A percentile compares a stretch with the other conserved stretches of the same genome.
phyloP scores from a whole-genome alignment of 2,329 filamentous ascomycete genomes.

The Paramyrothecium sp. region DNA sequence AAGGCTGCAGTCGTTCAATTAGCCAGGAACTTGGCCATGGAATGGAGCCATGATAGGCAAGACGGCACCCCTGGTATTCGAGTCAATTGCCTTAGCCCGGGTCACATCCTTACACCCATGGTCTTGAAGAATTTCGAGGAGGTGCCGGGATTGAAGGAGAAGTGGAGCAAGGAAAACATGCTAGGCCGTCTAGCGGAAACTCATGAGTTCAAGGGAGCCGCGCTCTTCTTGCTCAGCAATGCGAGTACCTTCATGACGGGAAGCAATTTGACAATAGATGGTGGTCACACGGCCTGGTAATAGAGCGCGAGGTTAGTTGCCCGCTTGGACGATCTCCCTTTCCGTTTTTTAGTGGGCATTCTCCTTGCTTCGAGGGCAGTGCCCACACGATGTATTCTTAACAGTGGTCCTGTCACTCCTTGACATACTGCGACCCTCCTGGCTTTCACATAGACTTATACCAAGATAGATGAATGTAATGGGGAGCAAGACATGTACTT shows the following conservation, averaged over 20 bases:
- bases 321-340: background rate
- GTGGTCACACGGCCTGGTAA: conserved; percentile 39
- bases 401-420: no score
- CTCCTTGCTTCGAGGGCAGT: no score
- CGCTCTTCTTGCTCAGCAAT: conserved; percentile 59
- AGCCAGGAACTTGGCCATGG: conserved; percentile 58
- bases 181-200: conserved; percentile 58
- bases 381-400: no score
- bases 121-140: conserved; percentile 68
- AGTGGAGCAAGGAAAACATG: conserved; percentile 76
- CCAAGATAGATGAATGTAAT: no score
- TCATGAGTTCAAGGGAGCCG: conserved; percentile 59
- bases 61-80: conserved; percentile 54
- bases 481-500: no score
- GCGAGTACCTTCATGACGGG: conserved; percentile 66
- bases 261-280: conserved; percentile 52
- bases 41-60: conserved; percentile 51
- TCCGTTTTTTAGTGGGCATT: background rate
- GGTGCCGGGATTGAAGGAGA: conserved; percentile 55
- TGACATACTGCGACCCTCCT: no score
- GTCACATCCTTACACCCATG: conserved; percentile 71
- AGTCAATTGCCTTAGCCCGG: conserved; percentile 68
- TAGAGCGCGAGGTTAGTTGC: background rate
- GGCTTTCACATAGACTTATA: no score
- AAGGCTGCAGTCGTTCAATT: conserved; percentile 66